phyloP scores from a whole-genome alignment of 1,139 yeast species.

The Magnusiomyces paraingens region DNA sequence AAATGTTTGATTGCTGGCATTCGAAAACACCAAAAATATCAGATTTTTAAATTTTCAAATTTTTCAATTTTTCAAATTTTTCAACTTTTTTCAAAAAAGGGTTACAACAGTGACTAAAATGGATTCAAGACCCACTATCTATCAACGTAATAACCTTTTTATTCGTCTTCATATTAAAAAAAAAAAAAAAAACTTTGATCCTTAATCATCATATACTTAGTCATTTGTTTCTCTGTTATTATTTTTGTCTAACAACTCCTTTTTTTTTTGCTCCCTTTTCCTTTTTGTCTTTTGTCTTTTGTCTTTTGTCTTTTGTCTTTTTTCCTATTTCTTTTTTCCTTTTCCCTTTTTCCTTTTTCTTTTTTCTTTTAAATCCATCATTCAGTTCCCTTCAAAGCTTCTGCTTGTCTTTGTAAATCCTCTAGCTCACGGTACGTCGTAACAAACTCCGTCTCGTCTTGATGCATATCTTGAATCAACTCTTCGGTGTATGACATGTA shows the following conservation, averaged over 20 bases:
- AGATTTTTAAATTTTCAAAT: background rate
- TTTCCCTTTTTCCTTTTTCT: background rate
- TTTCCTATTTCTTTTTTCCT: background rate
- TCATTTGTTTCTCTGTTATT: too few species aligned
- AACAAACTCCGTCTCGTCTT: slow-evolving; percentile 27
- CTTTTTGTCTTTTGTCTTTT: background rate
- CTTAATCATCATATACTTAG: too few species aligned
- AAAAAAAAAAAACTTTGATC: background rate
- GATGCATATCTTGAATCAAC: slow-evolving; percentile 22
- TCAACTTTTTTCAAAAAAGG: background rate
- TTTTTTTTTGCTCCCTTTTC: background rate
- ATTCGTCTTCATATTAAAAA: background rate
- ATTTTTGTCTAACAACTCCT: background rate
- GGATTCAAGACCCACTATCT: background rate
- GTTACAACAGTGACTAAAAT: background rate
- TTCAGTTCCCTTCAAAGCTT: background rate
- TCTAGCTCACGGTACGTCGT: slow-evolving; percentile 19
- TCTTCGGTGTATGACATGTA: slow-evolving; percentile 29
- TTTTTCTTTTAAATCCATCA: background rate
- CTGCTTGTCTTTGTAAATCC: slow-evolving; percentile 1
- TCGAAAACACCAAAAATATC: background rate
- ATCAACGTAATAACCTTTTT: background rate
- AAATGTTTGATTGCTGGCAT: too few species aligned
- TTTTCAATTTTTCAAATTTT: background rate
- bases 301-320: too few species aligned